phyloP scores from a whole-genome alignment of 2,329 filamentous ascomycete genomes.

The Aschersonia sp. region DNA sequence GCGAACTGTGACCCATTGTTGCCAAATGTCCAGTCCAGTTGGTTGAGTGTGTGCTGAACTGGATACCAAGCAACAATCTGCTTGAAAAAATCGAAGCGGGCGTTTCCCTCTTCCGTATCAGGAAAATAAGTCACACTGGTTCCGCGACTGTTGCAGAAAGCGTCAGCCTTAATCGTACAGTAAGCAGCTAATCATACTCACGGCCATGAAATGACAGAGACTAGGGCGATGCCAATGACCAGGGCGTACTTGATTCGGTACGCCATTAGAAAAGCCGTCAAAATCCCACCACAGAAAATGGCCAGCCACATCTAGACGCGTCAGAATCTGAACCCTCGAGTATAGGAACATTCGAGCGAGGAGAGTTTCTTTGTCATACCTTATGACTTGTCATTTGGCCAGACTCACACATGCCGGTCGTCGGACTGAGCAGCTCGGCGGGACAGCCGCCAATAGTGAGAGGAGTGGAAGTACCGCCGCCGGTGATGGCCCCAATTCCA shows the following conservation, averaged over 20 bases:
- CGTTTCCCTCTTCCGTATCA: slow-evolving; percentile 46
- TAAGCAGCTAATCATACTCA: slow-evolving; percentile 21
- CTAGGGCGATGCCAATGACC: slow-evolving; percentile 56
- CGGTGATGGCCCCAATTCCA: slow-evolving; percentile 72
- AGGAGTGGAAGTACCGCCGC: slow-evolving; percentile 48
- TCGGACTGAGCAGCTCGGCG: slow-evolving; percentile 30
- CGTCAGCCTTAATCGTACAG: neutral
- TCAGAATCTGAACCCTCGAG: slow-evolving; percentile 1
- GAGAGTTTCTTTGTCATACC: slow-evolving; percentile 20
- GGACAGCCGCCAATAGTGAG: slow-evolving; percentile 65
- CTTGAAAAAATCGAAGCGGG: slow-evolving; percentile 57
- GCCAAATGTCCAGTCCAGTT: slow-evolving; percentile 50
- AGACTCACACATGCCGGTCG: slow-evolving; percentile 34
- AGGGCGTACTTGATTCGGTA: slow-evolving; percentile 65
- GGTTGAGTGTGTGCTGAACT: slow-evolving; percentile 46
- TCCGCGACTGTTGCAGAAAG: slow-evolving; percentile 29
- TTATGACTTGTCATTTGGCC: slow-evolving; percentile 67
- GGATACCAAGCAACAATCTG: slow-evolving; percentile 59
- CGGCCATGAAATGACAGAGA: slow-evolving; percentile 65
- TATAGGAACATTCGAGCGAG: too few species aligned
- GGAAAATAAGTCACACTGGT: slow-evolving; percentile 64
- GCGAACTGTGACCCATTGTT: slow-evolving; percentile 46
- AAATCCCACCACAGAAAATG: slow-evolving; percentile 63
- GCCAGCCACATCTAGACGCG: slow-evolving; percentile 61
- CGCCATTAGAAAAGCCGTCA: slow-evolving; percentile 70